Base-by-base conservation (phyloP, 345 rosid genomes). In the Raphanus raphanistrum region DNA sequence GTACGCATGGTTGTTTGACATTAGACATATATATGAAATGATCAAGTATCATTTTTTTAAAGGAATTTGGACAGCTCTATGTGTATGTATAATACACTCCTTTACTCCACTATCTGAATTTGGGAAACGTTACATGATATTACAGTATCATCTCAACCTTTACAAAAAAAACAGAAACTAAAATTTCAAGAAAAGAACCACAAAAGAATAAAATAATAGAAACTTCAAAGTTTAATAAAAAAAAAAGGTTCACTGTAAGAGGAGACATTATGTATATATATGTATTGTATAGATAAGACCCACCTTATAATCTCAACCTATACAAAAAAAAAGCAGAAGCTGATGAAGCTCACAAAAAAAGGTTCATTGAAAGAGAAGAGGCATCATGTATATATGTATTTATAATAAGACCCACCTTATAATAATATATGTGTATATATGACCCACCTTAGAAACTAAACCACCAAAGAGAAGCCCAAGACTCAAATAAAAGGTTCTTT, bases 361-460 rank as follows among this genome's bases (percentile, higher is more conserved):
- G 76, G 70, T 59, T 57, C 62, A 66, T 31, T 58, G 61, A 71
- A 64, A 64, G 66, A 71, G 59, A 71, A 63, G 64, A 77, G 26
- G 36, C 17, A 64, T 54, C 16, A 63, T 70, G 60, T 38, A 41
- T 71, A 3, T 70, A 55, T 70, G 36, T 68, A 16, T 52, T 15
- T 2, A 52, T 16, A 52, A 52, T 16, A 52, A 52, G 59, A 52
- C 26, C 62, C 62, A 58, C 31, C 62, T 25, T 54, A 16, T 15
- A 15, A 16, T 15, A 15, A 5, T 15, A 50, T 50, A 21, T 50
- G n/a, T 55, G 9, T 71, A 15, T 68, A 59, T 72, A 48, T 41
- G 48, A 60, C 69, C 81, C 63, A 76, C 32, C 63, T 69, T 76
- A 32, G 62, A 60, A 76, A 76, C 74, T 60, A 33, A 76, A 76